Evolutionary conservation across 2,329 filamentous ascomycete genomes (phyloP), one percentile per base, ranked within the genome.

Genomic region (Lachnellula hyalina): DNA sequence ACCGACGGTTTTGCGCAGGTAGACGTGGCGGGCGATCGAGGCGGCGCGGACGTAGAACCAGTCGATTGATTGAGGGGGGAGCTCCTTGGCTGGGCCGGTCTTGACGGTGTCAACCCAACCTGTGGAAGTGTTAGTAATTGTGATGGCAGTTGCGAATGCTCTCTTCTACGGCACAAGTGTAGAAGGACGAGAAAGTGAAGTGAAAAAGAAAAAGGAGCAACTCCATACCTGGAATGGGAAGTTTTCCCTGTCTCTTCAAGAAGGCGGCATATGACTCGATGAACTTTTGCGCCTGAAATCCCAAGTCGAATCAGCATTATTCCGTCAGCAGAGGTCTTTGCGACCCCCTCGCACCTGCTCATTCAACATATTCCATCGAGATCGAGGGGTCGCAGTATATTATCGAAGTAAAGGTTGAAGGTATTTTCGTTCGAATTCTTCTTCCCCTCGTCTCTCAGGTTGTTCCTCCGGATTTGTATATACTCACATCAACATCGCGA

Each of bases 71-170:
- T 97, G 92, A 72, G 93, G 94, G 72, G 93, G 93, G 70, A 99
- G 89, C 83, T 99, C 94, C 80, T 96, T 96, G 75, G 89, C 88
- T 74, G 87, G 84, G 72, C 90, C 93, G 69, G 93, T 96, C 89
- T 99, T 99, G 81, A 97, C 94, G 73, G 93, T 96, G 76, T 99
- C 94, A 77, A 96, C 93, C 93, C 93, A 97, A 82, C 90, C 91
- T 95, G 4, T 49, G 49, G 25, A 52, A 47, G n/a, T 47, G 54
- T 68, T 58, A 67, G 58, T 56, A 60, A 40, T 52, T 32, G 12
- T 12, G 15, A 25, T 42, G 25, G 9, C 17, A 25, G 34, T 17
- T 25, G 23, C 15, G 5, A 32, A 32, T 32, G 28, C 28, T 32
- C 28, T 2, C 25, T 19, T 21, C 11, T 12, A 8, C 15, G 5